These are phyloP conservation scores for Leucaena leucocephala DNA, from an alignment of 306 rosid species.

Conservation along the genomic window DNA sequence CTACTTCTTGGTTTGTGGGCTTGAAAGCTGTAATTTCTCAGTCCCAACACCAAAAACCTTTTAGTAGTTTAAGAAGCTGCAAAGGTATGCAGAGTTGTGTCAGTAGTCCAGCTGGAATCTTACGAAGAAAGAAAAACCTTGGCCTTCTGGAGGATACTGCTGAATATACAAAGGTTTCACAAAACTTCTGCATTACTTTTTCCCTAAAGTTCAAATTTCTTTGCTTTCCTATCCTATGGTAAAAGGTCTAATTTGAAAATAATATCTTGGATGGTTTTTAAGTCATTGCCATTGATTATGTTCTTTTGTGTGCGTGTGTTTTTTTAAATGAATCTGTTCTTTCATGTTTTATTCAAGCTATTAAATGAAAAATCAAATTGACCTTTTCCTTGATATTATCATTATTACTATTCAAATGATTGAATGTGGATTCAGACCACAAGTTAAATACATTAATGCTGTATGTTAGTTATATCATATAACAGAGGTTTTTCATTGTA, in stretches of 20 bases:
- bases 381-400: background rate
- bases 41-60: slow-evolving; percentile 52
- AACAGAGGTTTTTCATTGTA: background rate
- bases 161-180: slow-evolving; percentile 72
- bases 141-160: slow-evolving; percentile 69
- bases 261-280: background rate
- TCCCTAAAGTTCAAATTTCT: background rate
- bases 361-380: slow-evolving; percentile 3
- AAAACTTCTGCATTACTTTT: background rate
- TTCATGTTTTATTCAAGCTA: slow-evolving; percentile 4
- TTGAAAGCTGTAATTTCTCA: slow-evolving; percentile 67
- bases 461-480: background rate
- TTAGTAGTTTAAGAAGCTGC: slow-evolving; percentile 59
- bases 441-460: background rate
- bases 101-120: slow-evolving; percentile 81
- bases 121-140: slow-evolving; percentile 75
- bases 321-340: background rate
- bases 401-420: slow-evolving; percentile 12
- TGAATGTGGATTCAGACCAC: background rate
- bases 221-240: slow-evolving; percentile 7
- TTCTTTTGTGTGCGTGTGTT: background rate
- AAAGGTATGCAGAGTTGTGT: slow-evolving; percentile 78
- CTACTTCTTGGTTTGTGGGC: slow-evolving; percentile 80
- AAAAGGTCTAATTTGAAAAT: background rate
- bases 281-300: background rate